phyloP scores from a whole-genome alignment of 164 flowering plant genomes.

The Protea cynaroides region DNA sequence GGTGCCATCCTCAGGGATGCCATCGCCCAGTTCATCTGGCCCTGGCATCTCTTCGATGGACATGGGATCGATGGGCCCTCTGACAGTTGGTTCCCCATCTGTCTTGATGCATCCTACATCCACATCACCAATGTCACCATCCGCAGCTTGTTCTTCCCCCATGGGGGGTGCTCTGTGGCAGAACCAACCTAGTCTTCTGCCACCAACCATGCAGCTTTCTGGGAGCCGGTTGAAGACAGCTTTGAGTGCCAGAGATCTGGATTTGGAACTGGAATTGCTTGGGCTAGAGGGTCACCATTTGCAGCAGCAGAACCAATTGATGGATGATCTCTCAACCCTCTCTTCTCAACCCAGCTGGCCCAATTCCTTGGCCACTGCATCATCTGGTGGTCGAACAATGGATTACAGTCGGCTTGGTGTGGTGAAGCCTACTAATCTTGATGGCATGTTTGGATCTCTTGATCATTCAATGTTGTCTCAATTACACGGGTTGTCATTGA shows the following conservation, averaged over 20 bases:
- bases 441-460: constrained; percentile 51
- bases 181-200: constrained; percentile 46
- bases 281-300: constrained; percentile 38
- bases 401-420: constrained; percentile 35
- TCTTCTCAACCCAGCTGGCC: constrained; percentile 44
- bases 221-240: constrained; percentile 73
- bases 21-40: constrained; percentile 57
- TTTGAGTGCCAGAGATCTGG: constrained; percentile 67
- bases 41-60: constrained; percentile 26
- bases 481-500: constrained; percentile 37
- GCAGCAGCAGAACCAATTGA: constrained; percentile 52
- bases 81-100: constrained; percentile 43
- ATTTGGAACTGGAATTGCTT: constrained; percentile 58
- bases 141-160: constrained; percentile 42
- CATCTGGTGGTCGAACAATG: constrained; percentile 14
- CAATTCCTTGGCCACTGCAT: constrained; percentile 20
- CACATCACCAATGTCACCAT: constrained; percentile 72
- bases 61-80: constrained; percentile 39
- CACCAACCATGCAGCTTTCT: constrained; percentile 72
- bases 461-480: constrained; percentile 51
- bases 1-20: constrained; percentile 82
- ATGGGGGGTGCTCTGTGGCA: constrained; percentile 51
- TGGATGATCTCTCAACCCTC: constrained; percentile 53
- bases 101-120: constrained; percentile 37
- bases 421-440: constrained; percentile 58